These are phyloP conservation scores for Umbilicaria muhlenbergii DNA, from an alignment of 495 filamentous ascomycete species.

Conservation along the genomic window DNA sequence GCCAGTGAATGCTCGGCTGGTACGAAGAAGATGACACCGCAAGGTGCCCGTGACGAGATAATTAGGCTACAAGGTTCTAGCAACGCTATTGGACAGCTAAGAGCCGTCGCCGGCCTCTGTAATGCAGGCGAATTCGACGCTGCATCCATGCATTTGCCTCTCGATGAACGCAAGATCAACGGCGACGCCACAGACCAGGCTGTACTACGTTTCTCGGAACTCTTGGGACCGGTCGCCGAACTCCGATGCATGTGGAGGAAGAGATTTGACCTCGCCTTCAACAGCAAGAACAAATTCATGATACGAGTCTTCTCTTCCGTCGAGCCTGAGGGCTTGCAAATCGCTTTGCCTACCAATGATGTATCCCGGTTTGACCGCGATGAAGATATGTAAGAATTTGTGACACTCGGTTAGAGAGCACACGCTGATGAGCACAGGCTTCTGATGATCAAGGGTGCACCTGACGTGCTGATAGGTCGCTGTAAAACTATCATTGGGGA, in stretches of 20 bases:
- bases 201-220: conserved; percentile 49
- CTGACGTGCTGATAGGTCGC: conserved; percentile 42
- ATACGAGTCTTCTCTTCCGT: conserved; percentile 27
- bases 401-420: not conserved
- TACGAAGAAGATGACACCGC: conserved; percentile 16
- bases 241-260: conserved; percentile 35
- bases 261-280: conserved; percentile 55
- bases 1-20: conserved; percentile 39
- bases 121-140: conserved; percentile 58
- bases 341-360: conserved; percentile 20
- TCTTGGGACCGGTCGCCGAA: conserved; percentile 31
- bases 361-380: conserved; percentile 21
- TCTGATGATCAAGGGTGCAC: conserved; percentile 50
- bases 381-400: conserved; percentile 22
- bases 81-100: conserved; percentile 31
- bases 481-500: conserved; percentile 32
- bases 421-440: conserved; percentile 11
- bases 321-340: conserved; percentile 19
- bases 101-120: conserved; percentile 40
- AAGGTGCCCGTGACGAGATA: conserved; percentile 25
- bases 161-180: conserved; percentile 40
- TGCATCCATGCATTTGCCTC: conserved; percentile 31
- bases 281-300: conserved; percentile 71
- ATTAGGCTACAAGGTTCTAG: conserved; percentile 8
- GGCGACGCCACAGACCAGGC: conserved; percentile 64